These are phyloP conservation scores for Dryas octopetala DNA, from an alignment of 306 rosid genomes.

Conservation along the genomic window DNA sequence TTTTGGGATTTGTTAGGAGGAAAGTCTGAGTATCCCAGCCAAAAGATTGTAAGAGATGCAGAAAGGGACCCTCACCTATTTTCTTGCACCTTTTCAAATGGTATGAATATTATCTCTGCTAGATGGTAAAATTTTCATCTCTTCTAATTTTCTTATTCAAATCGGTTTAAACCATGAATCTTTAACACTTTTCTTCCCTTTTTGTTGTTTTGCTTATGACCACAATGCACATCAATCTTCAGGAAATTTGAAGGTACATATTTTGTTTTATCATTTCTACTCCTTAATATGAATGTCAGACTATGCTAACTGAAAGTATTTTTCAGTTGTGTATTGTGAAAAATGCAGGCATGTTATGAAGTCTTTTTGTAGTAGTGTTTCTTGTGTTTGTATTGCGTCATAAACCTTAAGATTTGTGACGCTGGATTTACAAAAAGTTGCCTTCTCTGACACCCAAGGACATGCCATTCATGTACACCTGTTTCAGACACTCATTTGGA, in stretches of 20 bases:
- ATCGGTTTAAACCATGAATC: constrained; percentile 25
- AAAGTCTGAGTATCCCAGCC: constrained; percentile 73
- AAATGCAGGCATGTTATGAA: constrained; percentile 7
- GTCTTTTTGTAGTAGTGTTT: background rate
- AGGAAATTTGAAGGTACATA: constrained; percentile 78
- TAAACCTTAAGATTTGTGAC: background rate
- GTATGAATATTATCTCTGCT: constrained; percentile 38
- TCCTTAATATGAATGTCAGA: constrained; percentile 15
- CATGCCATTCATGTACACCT: background rate
- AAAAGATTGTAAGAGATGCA: constrained; percentile 66
- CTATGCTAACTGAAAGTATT: constrained; percentile 18
- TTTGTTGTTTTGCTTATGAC: constrained; percentile 33
- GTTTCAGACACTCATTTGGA: background rate
- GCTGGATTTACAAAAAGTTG: background rate
- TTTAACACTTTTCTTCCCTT: constrained; percentile 27
- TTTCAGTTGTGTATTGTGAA: constrained; percentile 10
- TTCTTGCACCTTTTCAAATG: constrained; percentile 71
- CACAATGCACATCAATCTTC: constrained; percentile 33
- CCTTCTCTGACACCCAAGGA: background rate
- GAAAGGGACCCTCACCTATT: constrained; percentile 81
- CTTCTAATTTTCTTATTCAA: constrained; percentile 13
- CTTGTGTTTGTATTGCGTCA: background rate
- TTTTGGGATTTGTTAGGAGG: constrained; percentile 92
- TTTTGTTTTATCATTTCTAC: constrained; percentile 28
- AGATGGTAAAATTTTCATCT: constrained; percentile 24